Base-by-base conservation (phyloP, 176 grass and related monocot genomes). In the Oryza officinalis region DNA sequence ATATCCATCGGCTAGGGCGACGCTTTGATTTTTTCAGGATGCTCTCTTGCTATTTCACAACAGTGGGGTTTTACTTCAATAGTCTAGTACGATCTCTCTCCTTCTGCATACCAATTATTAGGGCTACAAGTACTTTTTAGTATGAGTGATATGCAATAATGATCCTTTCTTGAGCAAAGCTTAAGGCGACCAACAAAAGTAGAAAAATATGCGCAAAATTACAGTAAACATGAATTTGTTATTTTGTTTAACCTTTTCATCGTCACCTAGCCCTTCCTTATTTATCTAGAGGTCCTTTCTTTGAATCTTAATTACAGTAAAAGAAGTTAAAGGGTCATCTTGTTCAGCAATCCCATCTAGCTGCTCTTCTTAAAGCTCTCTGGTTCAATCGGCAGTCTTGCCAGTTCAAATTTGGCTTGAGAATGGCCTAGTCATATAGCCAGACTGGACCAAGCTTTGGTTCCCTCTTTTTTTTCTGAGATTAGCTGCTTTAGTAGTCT, bases 11-110 rank as follows among this genome's bases (percentile, higher is more conserved):
- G 44, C 88, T 97, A 69, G 95, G 78, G 44, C 81, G 73, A 27
- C 65, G 81, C 76, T 94, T 94, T 83, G 92, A 97, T 83, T 97
- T 97, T 82, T 97, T 94, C 85, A 89, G 95, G 75, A 97, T 97
- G 92, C 92, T 97, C 47, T 97, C 95, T 54, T 97, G 95, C 74
- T 97, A 97, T 92, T 94, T 97, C 76, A 94, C 92, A 18, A 97
- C 95, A 75, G 92, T 97, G 71, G 95, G 95, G 30, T 97, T 97
- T 89, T 94, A 97, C 78, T 94, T 97, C 90, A 97, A 94, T 78
- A 97, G 88, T 67, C 88, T 97, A 52, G 95, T 97, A 94, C 80
- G 81, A 52, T n/a, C 11, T n/a, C 67, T 49, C 81, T 50, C 78
- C 14, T 50, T 6, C 69, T 17, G 20, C 0, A 2, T 6, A 20